Conservation (phyloP, 192 early-diverging fungal genomes). For the Obelidium mucronatum region DNA sequence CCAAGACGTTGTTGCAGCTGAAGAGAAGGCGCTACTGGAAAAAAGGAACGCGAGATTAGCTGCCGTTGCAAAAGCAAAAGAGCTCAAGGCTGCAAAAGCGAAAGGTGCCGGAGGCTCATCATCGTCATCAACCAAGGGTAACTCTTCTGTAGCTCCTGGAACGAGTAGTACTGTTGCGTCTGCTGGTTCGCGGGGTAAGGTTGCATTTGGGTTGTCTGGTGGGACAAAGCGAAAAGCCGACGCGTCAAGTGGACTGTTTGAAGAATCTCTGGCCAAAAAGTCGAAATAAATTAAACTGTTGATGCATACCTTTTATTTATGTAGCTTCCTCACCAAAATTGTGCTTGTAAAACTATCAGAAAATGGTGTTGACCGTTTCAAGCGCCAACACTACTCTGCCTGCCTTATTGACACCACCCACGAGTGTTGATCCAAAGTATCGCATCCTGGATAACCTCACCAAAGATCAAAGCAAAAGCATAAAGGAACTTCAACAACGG, state of each 20-base stretch:
- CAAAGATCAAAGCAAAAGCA: no score
- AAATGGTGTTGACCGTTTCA: no score
- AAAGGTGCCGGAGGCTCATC: background rate
- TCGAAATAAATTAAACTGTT: background rate
- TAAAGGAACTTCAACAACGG: no score
- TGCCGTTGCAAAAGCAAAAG: slow-evolving; percentile 25
- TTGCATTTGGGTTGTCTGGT: slow-evolving; percentile 42
- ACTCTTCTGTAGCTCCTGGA: background rate
- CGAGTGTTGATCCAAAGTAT: no score
- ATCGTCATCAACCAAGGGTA: background rate
- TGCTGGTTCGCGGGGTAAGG: slow-evolving; percentile 42
- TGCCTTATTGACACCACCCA: no score
- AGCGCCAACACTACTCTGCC: no score
- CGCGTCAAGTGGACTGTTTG: background rate
- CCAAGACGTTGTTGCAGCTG: slow-evolving; percentile 13
- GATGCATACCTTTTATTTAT: background rate
- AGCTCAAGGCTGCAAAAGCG: slow-evolving; percentile 1
- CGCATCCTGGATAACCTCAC: no score
- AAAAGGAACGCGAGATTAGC: slow-evolving; percentile 21
- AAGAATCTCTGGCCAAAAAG: slow-evolving; percentile 11
- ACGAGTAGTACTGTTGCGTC: slow-evolving; percentile 22
- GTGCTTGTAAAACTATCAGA: no score
- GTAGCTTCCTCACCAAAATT: no score
- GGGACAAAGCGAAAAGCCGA: slow-evolving; percentile 25
- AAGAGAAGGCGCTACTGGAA: slow-evolving; percentile 25